Evolutionary conservation across 345 rosid genomes (phyloP).

Genomic region (Salix udensis): DNA sequence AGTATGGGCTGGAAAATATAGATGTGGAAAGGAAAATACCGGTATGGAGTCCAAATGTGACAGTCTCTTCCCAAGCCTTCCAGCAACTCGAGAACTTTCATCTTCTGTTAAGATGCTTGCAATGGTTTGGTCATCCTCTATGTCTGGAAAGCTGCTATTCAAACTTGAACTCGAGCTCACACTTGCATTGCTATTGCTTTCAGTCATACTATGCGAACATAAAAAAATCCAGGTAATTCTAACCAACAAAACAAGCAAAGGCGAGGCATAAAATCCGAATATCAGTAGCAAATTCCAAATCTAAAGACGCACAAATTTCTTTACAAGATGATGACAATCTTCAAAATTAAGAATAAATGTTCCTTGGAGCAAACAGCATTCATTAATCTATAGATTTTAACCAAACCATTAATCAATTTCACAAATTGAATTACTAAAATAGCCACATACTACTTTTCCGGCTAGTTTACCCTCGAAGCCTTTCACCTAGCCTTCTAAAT

Average conservation of each 20-base stretch:
- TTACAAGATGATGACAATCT: background rate
- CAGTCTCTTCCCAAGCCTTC: slow-evolving; percentile 70
- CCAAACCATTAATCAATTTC: background rate
- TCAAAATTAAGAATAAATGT: background rate
- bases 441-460: background rate
- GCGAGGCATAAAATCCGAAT: background rate
- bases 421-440: background rate
- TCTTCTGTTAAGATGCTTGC: slow-evolving; percentile 70
- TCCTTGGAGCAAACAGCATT: background rate
- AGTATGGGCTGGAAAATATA: background rate
- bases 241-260: slow-evolving; percentile 7
- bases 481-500: background rate
- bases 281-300: background rate
- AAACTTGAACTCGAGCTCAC: slow-evolving; percentile 77
- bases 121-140: slow-evolving; percentile 81
- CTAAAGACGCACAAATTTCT: background rate
- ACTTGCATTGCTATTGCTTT: slow-evolving; percentile 49
- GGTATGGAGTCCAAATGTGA: slow-evolving; percentile 91
- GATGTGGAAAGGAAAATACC: slow-evolving; percentile 34
- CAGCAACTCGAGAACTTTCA: slow-evolving; percentile 40
- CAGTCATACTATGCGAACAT: slow-evolving; percentile 41
- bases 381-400: background rate
- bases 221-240: background rate
- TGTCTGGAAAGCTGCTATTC: slow-evolving; percentile 66
- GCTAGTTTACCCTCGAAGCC: too few species aligned